Conservation (phyloP, 352 stramenopile species). For the Saprolegnia diclina region DNA sequence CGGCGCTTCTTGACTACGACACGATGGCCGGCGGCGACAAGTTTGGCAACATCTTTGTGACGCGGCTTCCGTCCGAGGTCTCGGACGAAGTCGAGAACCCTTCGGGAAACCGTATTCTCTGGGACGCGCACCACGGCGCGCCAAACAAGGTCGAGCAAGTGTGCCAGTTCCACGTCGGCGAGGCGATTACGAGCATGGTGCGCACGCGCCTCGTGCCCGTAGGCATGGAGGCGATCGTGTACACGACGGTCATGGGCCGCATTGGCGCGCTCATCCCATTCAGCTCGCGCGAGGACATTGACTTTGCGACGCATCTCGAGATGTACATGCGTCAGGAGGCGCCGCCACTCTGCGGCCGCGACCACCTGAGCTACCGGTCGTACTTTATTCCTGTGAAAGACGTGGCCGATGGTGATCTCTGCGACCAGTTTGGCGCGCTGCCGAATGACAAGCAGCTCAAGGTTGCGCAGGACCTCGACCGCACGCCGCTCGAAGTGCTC, state of each 20-base stretch:
- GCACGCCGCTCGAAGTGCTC: slow-evolving; percentile 94
- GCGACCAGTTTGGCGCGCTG: slow-evolving; percentile 93
- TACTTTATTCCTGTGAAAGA: slow-evolving; percentile 99
- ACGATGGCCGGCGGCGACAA: slow-evolving; percentile 98
- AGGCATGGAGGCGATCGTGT: slow-evolving; percentile 95
- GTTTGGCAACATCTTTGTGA: slow-evolving; percentile 98
- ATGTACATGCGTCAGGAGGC: slow-evolving; percentile 91
- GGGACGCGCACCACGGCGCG: slow-evolving; percentile 91
- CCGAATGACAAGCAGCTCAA: slow-evolving; percentile 92
- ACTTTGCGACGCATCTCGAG: slow-evolving; percentile 98
- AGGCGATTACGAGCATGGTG: slow-evolving; percentile 97
- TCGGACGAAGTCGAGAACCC: slow-evolving; percentile 96
- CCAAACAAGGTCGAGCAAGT: slow-evolving; percentile 95
- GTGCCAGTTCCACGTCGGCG: slow-evolving; percentile 96
- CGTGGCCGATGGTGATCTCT: slow-evolving; percentile 97
- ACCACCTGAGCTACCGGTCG: slow-evolving; percentile 96
- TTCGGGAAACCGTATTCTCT: slow-evolving; percentile 94
- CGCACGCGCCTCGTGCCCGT: slow-evolving; percentile 93
- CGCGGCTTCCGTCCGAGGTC: slow-evolving; percentile 88
- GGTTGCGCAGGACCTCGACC: slow-evolving; percentile 94
- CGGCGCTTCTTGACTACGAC: slow-evolving; percentile 95
- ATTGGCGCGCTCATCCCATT: slow-evolving; percentile 97
- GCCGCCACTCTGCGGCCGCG: slow-evolving; percentile 90
- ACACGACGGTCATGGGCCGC: slow-evolving; percentile 94
- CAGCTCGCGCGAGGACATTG: slow-evolving; percentile 93